Conservation (phyloP, 179 eudicot species). For the Nepenthes alata region DNA sequence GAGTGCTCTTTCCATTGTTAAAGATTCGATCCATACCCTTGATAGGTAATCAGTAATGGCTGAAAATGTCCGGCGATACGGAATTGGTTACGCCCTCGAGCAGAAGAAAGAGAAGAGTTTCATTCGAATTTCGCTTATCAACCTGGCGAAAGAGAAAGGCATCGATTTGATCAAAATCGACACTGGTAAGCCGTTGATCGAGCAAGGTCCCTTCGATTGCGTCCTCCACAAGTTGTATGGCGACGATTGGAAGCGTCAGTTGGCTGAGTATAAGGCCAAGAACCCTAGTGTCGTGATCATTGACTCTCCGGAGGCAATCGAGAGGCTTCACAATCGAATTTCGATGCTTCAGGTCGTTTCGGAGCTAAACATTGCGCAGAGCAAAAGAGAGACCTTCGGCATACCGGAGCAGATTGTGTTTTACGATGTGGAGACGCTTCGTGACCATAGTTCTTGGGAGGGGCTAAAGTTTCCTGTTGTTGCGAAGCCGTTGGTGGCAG, state of each 20-base stretch:
- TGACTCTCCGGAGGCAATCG: conserved; percentile 5
- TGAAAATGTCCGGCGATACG: conserved; percentile 6
- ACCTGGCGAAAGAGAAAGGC: conserved; percentile 15
- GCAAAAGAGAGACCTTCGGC: not conserved
- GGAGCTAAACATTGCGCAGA: not conserved
- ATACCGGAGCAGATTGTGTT: conserved; percentile 1
- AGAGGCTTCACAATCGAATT: conserved; percentile 6
- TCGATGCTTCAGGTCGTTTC: conserved; percentile 2
- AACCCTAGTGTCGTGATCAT: conserved; percentile 1
- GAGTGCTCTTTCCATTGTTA: too few relatives aligned
- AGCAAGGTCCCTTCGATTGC: conserved; percentile 25
- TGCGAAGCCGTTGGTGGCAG: conserved; percentile 37
- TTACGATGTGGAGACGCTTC: not conserved
- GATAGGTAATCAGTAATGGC: too few relatives aligned
- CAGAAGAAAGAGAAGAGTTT: conserved; percentile 21
- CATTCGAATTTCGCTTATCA: conserved; percentile 16
- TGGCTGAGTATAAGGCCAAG: conserved; percentile 7
- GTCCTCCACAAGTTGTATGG: conserved; percentile 22
- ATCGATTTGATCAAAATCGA: conserved; percentile 26
- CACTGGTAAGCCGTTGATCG: conserved; percentile 14
- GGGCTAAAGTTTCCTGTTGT: conserved; percentile 29
- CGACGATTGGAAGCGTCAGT: conserved; percentile 21
- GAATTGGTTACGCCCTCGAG: conserved; percentile 21
- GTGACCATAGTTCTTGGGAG: not conserved
- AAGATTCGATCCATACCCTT: too few relatives aligned